These are phyloP conservation scores for Plantago ovata DNA, from an alignment of 257 asterid genomes.

Conservation along the genomic window DNA sequence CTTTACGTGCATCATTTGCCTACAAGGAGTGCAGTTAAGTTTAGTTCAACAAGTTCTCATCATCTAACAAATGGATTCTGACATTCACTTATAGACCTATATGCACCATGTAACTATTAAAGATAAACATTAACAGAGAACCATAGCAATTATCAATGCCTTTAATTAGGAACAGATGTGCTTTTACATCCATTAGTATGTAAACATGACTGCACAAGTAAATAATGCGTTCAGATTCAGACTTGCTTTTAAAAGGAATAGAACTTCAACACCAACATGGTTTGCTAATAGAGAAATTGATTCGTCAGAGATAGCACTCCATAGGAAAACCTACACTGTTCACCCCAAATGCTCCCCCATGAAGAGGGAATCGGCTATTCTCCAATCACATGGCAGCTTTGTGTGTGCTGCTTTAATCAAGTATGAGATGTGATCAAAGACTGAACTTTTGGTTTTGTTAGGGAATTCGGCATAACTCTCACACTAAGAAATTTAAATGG, in stretches of 20 bases:
- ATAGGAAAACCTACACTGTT: too few relatives aligned
- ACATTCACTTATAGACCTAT: conserved; percentile 9
- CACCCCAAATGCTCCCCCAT: too few relatives aligned
- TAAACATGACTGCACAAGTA: conserved; percentile 7
- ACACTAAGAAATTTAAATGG: not conserved
- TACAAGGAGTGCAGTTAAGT: conserved; percentile 31
- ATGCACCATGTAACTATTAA: conserved; percentile 20
- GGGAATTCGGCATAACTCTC: not conserved
- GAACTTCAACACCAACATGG: too few relatives aligned
- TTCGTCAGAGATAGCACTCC: too few relatives aligned
- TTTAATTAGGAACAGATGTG: conserved; percentile 17
- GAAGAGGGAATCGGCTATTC: too few relatives aligned
- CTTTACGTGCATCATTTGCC: conserved; percentile 97
- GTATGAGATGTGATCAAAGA: too few relatives aligned
- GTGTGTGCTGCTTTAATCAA: too few relatives aligned
- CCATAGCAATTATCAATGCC: conserved; percentile 6
- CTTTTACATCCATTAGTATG: not conserved
- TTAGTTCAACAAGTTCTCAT: conserved; percentile 14
- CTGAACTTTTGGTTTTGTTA: too few relatives aligned
- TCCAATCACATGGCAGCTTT: too few relatives aligned
- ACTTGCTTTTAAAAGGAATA: not conserved
- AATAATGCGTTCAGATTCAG: conserved; percentile 3
- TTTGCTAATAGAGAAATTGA: too few relatives aligned
- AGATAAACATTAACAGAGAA: conserved; percentile 12
- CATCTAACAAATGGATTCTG: conserved; percentile 7